phyloP scores from a whole-genome alignment of 805 yeast species.

The Lipomyces sp. region DNA sequence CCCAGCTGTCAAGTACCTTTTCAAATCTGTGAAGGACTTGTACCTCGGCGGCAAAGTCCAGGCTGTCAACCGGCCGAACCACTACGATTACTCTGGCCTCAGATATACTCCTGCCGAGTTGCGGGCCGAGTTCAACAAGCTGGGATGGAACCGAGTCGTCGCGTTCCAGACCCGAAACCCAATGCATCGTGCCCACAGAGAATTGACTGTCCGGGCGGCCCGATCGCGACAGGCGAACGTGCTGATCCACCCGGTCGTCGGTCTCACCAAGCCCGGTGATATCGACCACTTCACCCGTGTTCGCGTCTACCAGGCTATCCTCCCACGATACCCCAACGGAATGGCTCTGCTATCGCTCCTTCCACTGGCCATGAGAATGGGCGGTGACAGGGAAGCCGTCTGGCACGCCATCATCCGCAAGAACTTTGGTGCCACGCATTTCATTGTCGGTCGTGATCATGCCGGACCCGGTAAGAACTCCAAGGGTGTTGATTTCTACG shows the following conservation, averaged over 20 bases:
- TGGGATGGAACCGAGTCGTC: conserved; percentile 86
- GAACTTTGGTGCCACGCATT: conserved; percentile 95
- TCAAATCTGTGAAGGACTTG: conserved; percentile 74
- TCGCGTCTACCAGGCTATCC: conserved; percentile 87
- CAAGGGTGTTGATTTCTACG: conserved; percentile 90
- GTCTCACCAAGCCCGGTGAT: conserved; percentile 96
- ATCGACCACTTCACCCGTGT: conserved; percentile 98
- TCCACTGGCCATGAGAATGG: conserved; percentile 99
- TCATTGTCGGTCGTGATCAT: conserved; percentile 97
- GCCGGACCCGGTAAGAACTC: conserved; percentile 95
- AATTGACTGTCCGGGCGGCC: conserved; percentile 95
- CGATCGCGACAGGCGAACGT: conserved; percentile 84
- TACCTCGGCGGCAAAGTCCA: conserved; percentile 88
- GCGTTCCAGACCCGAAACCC: conserved; percentile 99
- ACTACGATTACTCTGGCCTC: conserved; percentile 85
- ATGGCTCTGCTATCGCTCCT: conserved; percentile 86
- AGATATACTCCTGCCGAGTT: conserved; percentile 91
- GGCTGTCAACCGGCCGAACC: conserved; percentile 82
- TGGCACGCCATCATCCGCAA: conserved; percentile 98
- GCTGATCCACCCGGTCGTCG: conserved; percentile 95
- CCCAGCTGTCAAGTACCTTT: conserved; percentile 81
- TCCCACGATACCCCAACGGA: conserved; percentile 92
- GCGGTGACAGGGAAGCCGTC: conserved; percentile 96
- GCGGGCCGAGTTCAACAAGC: conserved; percentile 77
- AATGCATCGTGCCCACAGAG: conserved; percentile 98